phyloP scores from a whole-genome alignment of 495 filamentous ascomycete species.

The Penicillium egyptiacum region DNA sequence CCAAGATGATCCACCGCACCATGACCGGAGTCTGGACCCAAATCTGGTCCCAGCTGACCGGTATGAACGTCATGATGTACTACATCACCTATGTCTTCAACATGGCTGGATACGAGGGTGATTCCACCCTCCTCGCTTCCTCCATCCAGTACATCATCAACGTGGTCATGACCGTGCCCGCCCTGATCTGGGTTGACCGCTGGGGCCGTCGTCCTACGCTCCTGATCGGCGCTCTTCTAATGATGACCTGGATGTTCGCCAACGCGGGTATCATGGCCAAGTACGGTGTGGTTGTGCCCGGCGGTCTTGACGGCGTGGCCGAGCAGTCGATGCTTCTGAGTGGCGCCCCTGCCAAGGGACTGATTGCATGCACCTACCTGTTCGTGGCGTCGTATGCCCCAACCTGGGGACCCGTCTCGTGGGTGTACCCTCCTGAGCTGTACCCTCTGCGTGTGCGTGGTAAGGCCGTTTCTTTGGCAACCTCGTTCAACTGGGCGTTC shows the following conservation, averaged over 20 bases:
- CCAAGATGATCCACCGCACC: conserved; percentile 71
- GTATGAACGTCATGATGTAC: conserved; percentile 80
- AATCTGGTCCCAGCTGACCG: conserved; percentile 81
- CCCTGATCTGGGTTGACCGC: conserved; percentile 57
- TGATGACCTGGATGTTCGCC: conserved; percentile 66
- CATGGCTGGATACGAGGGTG: conserved; percentile 39
- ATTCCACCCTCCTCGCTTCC: conserved; percentile 53
- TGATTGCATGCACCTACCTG: conserved; percentile 66
- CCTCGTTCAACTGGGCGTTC: conserved; percentile 73
- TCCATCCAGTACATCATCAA: conserved; percentile 72
- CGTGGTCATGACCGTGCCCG: conserved; percentile 52
- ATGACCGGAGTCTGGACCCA: conserved; percentile 72
- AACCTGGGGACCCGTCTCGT: conserved; percentile 63
- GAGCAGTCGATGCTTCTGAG: conserved; percentile 40
- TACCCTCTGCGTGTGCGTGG: conserved; percentile 63
- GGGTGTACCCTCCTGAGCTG: conserved; percentile 67
- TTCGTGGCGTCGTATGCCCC: conserved; percentile 59
- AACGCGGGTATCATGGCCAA: conserved; percentile 64
- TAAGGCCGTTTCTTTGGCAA: conserved; percentile 65
- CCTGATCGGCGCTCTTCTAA: conserved; percentile 63
- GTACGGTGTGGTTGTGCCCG: conserved; percentile 50
- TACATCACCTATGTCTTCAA: conserved; percentile 42
- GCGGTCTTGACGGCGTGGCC: conserved; percentile 38
- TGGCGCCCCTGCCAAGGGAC: conserved; percentile 48
- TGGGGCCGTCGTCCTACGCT: conserved; percentile 65